Evolutionary conservation across 768 basidiomycete species (phyloP), one percentile per base, ranked within the genome.

Genomic region (Ramaria rubella): DNA sequence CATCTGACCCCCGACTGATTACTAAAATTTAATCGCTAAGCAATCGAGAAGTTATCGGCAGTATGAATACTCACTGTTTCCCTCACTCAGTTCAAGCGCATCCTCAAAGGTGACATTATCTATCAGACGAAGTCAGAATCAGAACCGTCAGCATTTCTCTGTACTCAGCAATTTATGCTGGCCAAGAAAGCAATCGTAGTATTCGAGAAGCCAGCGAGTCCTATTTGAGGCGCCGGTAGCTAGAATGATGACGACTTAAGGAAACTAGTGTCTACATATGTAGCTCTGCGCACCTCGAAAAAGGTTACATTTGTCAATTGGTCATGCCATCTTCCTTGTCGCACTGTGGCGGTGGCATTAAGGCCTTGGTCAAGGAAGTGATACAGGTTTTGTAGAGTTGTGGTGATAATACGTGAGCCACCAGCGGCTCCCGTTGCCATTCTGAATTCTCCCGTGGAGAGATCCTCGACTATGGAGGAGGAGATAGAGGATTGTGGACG

Each of bases 401-500:
- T 66, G 9, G 72, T 74, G 59, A 72, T 71, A 64, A 72, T 72
- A 21, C 65, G 61, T 21, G 61, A 62, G 9, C 73, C 73, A 15
- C 73, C 73, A 12, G 72, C 73, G 0, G 68, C 66, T 26, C 73
- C 73, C 1, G 72, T 73, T 6, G 72, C 70, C 49, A 72, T 68
- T 26, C 65, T 58, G 27, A 75, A 59, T 48, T 70, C 64, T 4
- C 73, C 72, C 0, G 64, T 66, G 0, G 63, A 58, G 27, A 68
- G 62, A 55, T 73, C 66, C 56, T 75, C 73, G 6, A 68, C 71
- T 52, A 75, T 71, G 21, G 66, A 67, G 21, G 68, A 68, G 5
- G 67, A 52, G 52, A 68, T 69, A 15, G 64, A 66, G 5, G 64
- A 66, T 49, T 67, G 69, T 1, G 72, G 73, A 19, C 72, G 66